Evolutionary conservation across 2,329 filamentous ascomycete species (phyloP).

Genomic region (Neonectria magnoliae): DNA sequence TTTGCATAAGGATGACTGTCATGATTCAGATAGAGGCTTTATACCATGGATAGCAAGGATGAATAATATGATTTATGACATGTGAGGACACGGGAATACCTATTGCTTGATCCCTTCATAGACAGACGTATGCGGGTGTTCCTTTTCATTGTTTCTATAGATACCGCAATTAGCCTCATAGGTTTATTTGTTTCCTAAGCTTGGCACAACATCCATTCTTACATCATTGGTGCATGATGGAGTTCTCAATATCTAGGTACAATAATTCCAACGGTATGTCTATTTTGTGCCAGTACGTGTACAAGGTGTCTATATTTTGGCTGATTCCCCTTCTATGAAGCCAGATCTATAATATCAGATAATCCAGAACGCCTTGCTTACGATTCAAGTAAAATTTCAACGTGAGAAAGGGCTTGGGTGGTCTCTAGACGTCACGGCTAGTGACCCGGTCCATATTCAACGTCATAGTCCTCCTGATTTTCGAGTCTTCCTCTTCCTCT

Average conservation of each 20-base stretch:
- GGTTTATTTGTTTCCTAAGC: neutral
- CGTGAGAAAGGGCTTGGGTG: neutral
- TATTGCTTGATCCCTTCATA: neutral
- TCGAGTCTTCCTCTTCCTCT: conserved; percentile 47
- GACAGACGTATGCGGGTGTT: neutral
- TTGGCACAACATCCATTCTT: neutral
- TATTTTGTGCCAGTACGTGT: conserved; percentile 17
- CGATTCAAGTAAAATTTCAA: conserved; percentile 1
- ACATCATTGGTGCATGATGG: neutral
- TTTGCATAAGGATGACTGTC: neutral
- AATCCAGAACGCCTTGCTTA: conserved; percentile 17
- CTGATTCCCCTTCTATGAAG: neutral
- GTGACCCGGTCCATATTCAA: conserved; percentile 41
- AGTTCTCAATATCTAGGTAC: neutral
- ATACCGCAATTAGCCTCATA: neutral
- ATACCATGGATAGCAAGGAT: neutral
- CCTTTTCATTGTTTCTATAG: neutral
- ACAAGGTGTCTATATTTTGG: conserved; percentile 1
- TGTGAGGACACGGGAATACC: neutral
- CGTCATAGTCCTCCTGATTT: conserved; percentile 42
- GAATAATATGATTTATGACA: conserved; percentile 23
- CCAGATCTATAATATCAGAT: neutral
- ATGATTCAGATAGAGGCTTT: conserved; percentile 10
- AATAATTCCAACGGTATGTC: neutral
- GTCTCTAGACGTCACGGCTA: conserved; percentile 35